These are phyloP conservation scores for Usnea hakonensis DNA, from an alignment of 495 filamentous ascomycete genomes.

Conservation along the genomic window DNA sequence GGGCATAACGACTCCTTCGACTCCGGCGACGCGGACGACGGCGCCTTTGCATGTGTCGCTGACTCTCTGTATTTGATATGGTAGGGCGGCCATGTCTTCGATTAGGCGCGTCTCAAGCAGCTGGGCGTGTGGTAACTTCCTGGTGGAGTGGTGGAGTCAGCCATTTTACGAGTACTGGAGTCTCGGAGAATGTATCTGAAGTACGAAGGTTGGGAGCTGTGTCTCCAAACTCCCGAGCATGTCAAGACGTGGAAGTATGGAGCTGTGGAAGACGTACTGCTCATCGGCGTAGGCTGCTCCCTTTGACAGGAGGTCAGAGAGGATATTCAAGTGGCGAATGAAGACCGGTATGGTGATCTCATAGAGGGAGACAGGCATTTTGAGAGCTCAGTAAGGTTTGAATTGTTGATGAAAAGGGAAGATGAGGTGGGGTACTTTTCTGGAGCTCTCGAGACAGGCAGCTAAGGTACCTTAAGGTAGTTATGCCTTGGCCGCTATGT, in stretches of 20 bases:
- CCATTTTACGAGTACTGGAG: background rate
- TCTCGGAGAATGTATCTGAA: background rate
- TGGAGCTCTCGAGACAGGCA: background rate
- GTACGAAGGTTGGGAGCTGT: background rate
- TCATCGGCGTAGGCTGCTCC: background rate
- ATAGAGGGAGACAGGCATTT: constrained; percentile 8
- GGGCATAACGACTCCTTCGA: constrained; percentile 25
- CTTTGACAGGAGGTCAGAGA: constrained; percentile 1
- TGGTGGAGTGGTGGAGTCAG: background rate
- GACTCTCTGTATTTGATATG: constrained; percentile 39
- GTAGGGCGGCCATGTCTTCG: constrained; percentile 43
- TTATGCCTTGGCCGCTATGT: background rate
- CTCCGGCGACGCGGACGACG: constrained; percentile 27
- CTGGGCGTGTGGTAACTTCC: background rate
- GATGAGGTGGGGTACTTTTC: no score
- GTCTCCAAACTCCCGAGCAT: background rate
- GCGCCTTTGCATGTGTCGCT: constrained; percentile 26
- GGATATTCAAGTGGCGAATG: background rate
- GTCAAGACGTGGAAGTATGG: background rate
- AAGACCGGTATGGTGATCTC: background rate
- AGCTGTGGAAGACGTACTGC: background rate
- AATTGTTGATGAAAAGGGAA: background rate
- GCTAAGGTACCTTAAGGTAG: no score
- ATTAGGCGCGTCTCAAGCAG: constrained; percentile 1
- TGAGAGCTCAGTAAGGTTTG: background rate